Evolutionary conservation across 768 basidiomycete species (phyloP).

Genomic region (Podaxis sp.): DNA sequence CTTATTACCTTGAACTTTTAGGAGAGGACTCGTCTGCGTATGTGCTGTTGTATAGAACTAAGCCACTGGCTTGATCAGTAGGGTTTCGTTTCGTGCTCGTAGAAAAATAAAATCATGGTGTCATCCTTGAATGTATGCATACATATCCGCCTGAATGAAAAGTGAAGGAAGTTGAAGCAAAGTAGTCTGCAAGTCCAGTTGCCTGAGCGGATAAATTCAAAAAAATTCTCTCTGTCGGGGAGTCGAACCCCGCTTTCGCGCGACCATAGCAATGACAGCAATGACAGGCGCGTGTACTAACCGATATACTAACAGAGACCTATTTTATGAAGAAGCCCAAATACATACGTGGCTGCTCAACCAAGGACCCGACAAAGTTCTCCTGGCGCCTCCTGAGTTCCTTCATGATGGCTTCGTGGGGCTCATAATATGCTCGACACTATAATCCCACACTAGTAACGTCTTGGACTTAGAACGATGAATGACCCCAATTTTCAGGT

Average conservation of each 20-base stretch:
- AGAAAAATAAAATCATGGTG: background rate
- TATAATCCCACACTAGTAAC: background rate
- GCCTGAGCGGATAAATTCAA: background rate
- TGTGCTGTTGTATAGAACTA: constrained; percentile 17
- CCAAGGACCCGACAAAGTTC: no score
- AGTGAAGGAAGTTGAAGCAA: background rate
- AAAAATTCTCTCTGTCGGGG: constrained; percentile 17
- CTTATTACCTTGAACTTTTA: constrained; percentile 59
- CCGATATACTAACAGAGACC: constrained; percentile 17
- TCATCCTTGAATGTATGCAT: background rate
- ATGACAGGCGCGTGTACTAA: constrained; percentile 20
- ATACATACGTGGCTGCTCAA: background rate
- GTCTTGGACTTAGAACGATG: background rate
- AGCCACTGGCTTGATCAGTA: constrained; percentile 3
- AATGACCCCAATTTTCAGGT: background rate
- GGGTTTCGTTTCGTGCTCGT: no score
- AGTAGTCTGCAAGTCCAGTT: no score
- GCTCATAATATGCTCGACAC: no score
- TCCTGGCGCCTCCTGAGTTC: no score
- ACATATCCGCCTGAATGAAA: background rate
- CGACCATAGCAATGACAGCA: constrained; percentile 4
- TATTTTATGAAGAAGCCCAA: background rate
- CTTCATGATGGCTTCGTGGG: background rate
- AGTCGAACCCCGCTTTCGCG: constrained; percentile 21
- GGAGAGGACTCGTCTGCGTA: constrained; percentile 33